Base-by-base conservation (phyloP, 2,329 filamentous ascomycete genomes). In the Plectosphaerella cucumerina region DNA sequence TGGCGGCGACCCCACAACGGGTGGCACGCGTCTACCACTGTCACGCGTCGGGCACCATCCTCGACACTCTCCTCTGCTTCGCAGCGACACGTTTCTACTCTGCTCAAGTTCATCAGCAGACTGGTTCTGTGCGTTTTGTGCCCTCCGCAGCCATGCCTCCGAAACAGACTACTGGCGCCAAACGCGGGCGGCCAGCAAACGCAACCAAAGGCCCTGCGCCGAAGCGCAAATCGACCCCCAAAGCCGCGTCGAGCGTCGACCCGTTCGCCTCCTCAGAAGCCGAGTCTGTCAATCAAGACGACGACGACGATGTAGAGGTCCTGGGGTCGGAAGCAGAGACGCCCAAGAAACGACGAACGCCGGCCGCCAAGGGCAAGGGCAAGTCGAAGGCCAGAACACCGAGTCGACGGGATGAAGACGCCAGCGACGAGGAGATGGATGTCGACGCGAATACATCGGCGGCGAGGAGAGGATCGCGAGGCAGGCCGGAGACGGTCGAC, bases 71-170 rank as follows among this genome's bases (percentile, higher is more conserved):
- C 26, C 26, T 31, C 8, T 31, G 26, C 26, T 11, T 10, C 5
- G 3, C 26, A 31, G 26, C 26, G 9, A 5, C 26, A 8, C 8
- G 8, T 31, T 31, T 31, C 8, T 31, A 10, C 2, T 8, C 12
- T 4, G 4, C 12, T 9, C 26, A 11, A 31, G 8, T 11, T 31
- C 26, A 11, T 31, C 26, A 31, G 26, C 12, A 31, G 26, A n/a
- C 12, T 35, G 45, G 37, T 3, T 10, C 12, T 31, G 26, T 31
- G 26, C 26, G 26, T 10, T 31, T n/a, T 11, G 6, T 31, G 12
- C 26, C 26, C 6, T 18, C 21, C 35, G 23, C 26, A 34, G 57
- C 26, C 2, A 78, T 77, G 74, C 70, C 76, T 26, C 70, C 74
- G 1, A 76, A 73, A 44, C 62, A 67, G 53, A 59, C 72, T 1